A percentile compares a stretch with the other conserved stretches of the same genome.
These are phyloP conservation scores for Neurospora sp. DNA, from an alignment of 2,329 filamentous ascomycete species.

Conservation along the genomic window DNA sequence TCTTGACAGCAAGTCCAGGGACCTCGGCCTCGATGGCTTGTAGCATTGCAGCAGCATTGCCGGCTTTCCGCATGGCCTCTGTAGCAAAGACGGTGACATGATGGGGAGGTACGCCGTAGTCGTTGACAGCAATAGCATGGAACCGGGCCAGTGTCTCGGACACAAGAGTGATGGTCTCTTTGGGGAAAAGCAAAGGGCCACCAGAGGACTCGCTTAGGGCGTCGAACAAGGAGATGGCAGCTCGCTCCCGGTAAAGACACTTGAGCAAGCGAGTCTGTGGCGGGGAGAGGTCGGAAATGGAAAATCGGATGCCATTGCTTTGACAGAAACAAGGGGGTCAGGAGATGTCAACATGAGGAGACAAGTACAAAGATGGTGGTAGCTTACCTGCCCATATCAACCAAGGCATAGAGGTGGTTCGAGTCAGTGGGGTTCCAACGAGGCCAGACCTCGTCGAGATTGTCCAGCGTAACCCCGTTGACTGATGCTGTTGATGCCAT, in stretches of 20 bases:
- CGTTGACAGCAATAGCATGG: conserved; percentile 51
- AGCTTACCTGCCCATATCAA: conserved; percentile 49
- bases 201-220: conserved; percentile 47
- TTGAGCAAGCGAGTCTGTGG: conserved; percentile 61
- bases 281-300: conserved; percentile 70
- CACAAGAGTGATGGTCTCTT: conserved; percentile 54
- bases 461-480: conserved; percentile 41
- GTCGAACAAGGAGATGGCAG: conserved; percentile 78
- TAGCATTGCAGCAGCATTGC: conserved; percentile 62
- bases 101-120: conserved; percentile 53
- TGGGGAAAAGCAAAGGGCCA: conserved; percentile 32
- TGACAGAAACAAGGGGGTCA: conserved; percentile 3
- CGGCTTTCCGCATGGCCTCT: conserved; percentile 74
- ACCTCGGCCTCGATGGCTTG: conserved; percentile 50
- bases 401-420: conserved; percentile 44
- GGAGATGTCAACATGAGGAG: background rate
- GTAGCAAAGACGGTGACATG: conserved; percentile 75
- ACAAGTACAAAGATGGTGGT: conserved; percentile 1
- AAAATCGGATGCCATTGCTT: conserved; percentile 90
- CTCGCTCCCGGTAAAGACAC: conserved; percentile 69
- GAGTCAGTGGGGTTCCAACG: conserved; percentile 35
- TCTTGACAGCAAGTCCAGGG: conserved; percentile 54
- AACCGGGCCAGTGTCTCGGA: conserved; percentile 59
- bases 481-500: conserved; percentile 23
- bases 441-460: conserved; percentile 37